phyloP scores from a whole-genome alignment of 495 filamentous ascomycete genomes.

The Pyrenula massariospora region DNA sequence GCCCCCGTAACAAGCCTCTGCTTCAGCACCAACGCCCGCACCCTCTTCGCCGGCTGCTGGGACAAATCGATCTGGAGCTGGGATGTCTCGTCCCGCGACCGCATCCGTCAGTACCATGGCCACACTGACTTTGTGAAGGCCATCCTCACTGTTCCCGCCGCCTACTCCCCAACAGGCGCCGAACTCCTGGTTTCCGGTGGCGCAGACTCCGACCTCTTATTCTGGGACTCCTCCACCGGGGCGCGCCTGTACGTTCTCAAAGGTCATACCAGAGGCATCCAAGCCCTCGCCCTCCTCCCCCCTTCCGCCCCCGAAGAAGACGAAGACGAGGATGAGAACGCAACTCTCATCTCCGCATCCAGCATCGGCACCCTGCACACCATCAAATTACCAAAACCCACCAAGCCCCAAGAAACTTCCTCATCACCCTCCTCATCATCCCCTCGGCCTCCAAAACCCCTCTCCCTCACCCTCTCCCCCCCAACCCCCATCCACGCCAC shows the following conservation, averaged over 20 bases:
- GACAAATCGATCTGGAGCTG: constrained; percentile 85
- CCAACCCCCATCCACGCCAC: constrained; percentile 79
- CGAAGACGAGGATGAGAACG: constrained; percentile 16
- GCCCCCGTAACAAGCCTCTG: constrained; percentile 71
- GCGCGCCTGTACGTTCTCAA: constrained; percentile 60
- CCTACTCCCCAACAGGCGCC: constrained; percentile 23
- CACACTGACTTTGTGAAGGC: constrained; percentile 89
- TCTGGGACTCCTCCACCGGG: constrained; percentile 64
- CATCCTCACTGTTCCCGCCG: constrained; percentile 30
- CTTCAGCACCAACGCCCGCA: constrained; percentile 45
- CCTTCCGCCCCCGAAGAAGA: constrained; percentile 2
- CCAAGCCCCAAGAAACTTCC: neutral
- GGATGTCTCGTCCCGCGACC: constrained; percentile 44
- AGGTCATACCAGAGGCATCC: constrained; percentile 67
- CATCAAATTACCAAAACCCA: constrained; percentile 14
- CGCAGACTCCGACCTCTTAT: constrained; percentile 72
- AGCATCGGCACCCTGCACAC: constrained; percentile 76
- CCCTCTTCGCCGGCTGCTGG: constrained; percentile 82
- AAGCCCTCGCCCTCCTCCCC: constrained; percentile 65
- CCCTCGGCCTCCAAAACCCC: constrained; percentile 16
- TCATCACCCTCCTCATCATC: constrained; percentile 1
- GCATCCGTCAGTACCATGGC: constrained; percentile 50
- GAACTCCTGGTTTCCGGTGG: constrained; percentile 73
- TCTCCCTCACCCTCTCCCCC: constrained; percentile 25
- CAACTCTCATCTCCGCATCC: constrained; percentile 62